Evolutionary conservation across 257 asterid genomes (phyloP).

Genomic region (Fraxinus excelsior): DNA sequence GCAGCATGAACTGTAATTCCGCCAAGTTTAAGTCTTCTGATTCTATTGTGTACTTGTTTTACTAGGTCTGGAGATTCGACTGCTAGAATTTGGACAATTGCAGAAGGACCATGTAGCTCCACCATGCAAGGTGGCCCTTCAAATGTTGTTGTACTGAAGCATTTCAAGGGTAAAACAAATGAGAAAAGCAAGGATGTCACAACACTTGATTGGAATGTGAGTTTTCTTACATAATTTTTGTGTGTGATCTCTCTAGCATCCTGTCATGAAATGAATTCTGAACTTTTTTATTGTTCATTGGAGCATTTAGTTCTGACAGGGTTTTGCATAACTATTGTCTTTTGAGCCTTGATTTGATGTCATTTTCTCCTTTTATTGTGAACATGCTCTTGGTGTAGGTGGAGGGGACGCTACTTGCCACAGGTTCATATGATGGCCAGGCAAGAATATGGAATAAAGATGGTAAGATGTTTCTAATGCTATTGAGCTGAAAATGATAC

Average conservation of each 20-base stretch:
- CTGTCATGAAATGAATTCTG: conserved; percentile 3
- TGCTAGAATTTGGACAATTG: conserved; percentile 91
- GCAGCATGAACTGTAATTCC: not conserved
- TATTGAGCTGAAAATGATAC: conserved; percentile 17
- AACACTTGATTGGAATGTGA: conserved; percentile 99
- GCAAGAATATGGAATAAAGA: conserved; percentile 95
- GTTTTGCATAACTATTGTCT: conserved; percentile 15
- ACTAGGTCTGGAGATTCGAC: conserved; percentile 95
- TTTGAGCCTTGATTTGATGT: conserved; percentile 7
- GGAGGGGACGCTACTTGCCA: conserved; percentile 92
- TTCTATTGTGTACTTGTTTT: conserved; percentile 14
- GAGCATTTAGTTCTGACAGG: conserved; percentile 6
- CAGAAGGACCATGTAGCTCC: conserved; percentile 66
- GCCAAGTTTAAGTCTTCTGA: conserved; percentile 6
- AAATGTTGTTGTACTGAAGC: conserved; percentile 69
- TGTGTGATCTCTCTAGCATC: not conserved
- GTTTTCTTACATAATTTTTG: conserved; percentile 18
- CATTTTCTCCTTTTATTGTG: conserved; percentile 18
- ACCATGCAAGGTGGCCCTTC: conserved; percentile 59
- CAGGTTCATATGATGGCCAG: conserved; percentile 99
- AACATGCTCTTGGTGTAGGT: conserved; percentile 45
- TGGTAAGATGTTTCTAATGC: conserved; percentile 52
- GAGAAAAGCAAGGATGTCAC: conserved; percentile 98
- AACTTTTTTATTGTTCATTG: not conserved
- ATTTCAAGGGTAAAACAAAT: conserved; percentile 83